Conservation (phyloP, 176 grass and related monocot genomes). For the Leersia perrieri region DNA sequence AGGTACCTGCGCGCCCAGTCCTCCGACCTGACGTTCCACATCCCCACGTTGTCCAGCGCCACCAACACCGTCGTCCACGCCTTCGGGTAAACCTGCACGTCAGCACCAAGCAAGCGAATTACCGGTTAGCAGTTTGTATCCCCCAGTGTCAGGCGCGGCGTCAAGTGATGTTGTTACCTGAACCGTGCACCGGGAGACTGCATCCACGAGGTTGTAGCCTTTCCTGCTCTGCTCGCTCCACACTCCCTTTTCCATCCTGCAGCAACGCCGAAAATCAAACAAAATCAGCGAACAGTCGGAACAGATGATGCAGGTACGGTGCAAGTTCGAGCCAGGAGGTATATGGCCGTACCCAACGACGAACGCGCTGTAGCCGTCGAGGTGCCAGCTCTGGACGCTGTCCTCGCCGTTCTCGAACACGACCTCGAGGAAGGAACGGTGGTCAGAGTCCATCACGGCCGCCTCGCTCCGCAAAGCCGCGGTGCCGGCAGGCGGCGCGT, state of each 20-base stretch:
- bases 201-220: constrained; percentile 79
- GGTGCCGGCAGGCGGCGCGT: constrained; percentile 20
- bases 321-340: background rate
- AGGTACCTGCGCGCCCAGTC: constrained; percentile 66
- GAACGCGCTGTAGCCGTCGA: constrained; percentile 76
- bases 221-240: constrained; percentile 66
- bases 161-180: constrained; percentile 44
- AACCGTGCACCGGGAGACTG: constrained; percentile 66
- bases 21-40: constrained; percentile 82
- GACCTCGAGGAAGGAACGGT: constrained; percentile 65
- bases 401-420: constrained; percentile 72
- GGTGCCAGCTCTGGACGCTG: constrained; percentile 78
- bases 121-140: background rate
- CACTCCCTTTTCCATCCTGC: constrained; percentile 63
- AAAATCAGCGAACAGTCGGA: background rate
- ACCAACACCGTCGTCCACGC: constrained; percentile 69
- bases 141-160: background rate
- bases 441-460: constrained; percentile 77
- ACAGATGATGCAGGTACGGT: background rate
- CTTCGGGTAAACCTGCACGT: constrained; percentile 59
- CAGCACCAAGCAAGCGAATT: background rate
- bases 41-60: constrained; percentile 69
- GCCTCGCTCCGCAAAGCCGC: constrained; percentile 33
- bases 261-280: background rate
- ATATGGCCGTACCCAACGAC: constrained; percentile 60